A percentile compares a stretch with the other conserved stretches of the same genome.
Evolutionary conservation across 176 grass and related monocot genomes (phyloP).

Genomic region (Raddia distichophylla): DNA sequence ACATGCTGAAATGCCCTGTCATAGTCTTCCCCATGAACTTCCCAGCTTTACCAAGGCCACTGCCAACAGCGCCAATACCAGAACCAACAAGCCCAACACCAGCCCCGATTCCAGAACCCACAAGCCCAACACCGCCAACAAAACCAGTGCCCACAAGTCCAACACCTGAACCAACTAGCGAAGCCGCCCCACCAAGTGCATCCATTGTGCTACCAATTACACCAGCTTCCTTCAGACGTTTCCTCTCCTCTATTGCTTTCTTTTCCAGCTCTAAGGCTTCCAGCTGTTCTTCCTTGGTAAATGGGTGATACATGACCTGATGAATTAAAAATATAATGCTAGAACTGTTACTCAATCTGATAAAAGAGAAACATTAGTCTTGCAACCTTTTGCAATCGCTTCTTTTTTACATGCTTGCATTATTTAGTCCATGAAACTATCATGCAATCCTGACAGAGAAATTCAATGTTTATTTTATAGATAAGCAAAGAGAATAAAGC

Average conservation of each 20-base stretch:
- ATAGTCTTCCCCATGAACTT: slow-evolving; percentile 86
- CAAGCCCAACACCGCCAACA: slow-evolving; percentile 57
- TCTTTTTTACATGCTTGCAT: not conserved
- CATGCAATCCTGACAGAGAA: not conserved
- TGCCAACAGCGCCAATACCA: slow-evolving; percentile 76
- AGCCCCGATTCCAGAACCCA: slow-evolving; percentile 61
- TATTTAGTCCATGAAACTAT: not conserved
- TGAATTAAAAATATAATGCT: slow-evolving; percentile 29
- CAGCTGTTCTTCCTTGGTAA: slow-evolving; percentile 81
- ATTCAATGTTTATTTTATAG: not conserved
- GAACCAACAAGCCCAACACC: slow-evolving; percentile 68
- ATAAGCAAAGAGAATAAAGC: not conserved
- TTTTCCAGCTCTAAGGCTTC: slow-evolving; percentile 73
- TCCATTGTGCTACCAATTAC: slow-evolving; percentile 96
- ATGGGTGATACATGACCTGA: slow-evolving; percentile 75
- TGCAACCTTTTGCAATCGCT: slow-evolving; percentile 6
- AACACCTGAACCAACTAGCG: slow-evolving; percentile 78
- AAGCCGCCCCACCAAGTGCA: slow-evolving; percentile 80
- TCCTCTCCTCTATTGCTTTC: slow-evolving; percentile 74
- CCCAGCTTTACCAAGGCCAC: slow-evolving; percentile 80
- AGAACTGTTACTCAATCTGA: not conserved
- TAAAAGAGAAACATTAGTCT: not conserved
- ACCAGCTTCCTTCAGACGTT: slow-evolving; percentile 79
- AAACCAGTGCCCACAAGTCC: slow-evolving; percentile 78
- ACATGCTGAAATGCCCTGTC: slow-evolving; percentile 65